Evolutionary conservation across 2,329 filamentous ascomycete genomes (phyloP), one percentile per base, ranked within the genome.

Genomic region (Camillea tinctor): DNA sequence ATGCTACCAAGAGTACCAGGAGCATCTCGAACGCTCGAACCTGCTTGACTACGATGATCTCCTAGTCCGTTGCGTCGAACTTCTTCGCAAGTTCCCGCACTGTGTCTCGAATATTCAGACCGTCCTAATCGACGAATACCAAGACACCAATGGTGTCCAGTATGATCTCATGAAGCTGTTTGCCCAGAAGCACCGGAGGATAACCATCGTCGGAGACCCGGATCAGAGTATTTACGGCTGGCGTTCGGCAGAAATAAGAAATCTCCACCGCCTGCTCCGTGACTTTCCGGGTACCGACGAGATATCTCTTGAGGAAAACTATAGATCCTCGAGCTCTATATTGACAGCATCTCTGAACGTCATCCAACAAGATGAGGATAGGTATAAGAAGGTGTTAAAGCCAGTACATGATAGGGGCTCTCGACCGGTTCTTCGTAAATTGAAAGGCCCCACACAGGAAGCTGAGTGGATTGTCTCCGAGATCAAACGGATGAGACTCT

Each of bases 171-270:
- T 97, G 93, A 89, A 85, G 64, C 82, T 97, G 0, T 88, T 99
- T 69, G 92, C 93, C 1, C 87, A 92, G 61, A 78, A 81, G 21
- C 82, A 84, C 50, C 84, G 86, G 58, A 84, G 87, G n/a, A 94
- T 98, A 66, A 98, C 94, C 0, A 91, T 97, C 61, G 95, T 99
- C 4, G 95, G 94, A 36, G 94, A 99, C 72, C 94, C 95, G 0
- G 95, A 99, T 73, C 94, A 99, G 75, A 97, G 93, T 73, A 99
- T 99, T 59, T 99, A 98, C 73, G 92, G 94, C 20, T 99, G 96
- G 82, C 88, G 94, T 20, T 93, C 92, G 7, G 94, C 95, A 9
- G 94, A 99, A 74, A 92, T 94, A 67, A 89, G 89, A 72, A 99
- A 98, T 69, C 81, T 98, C 53, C 85, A 86, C 65, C 87, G 90